Percentiles rank a stretch among this genome's conserved stretches.
Evolutionary conservation across 225 moss, liverwort and hornwort species (phyloP).

Genomic region (Thuidium tamariscinum): DNA sequence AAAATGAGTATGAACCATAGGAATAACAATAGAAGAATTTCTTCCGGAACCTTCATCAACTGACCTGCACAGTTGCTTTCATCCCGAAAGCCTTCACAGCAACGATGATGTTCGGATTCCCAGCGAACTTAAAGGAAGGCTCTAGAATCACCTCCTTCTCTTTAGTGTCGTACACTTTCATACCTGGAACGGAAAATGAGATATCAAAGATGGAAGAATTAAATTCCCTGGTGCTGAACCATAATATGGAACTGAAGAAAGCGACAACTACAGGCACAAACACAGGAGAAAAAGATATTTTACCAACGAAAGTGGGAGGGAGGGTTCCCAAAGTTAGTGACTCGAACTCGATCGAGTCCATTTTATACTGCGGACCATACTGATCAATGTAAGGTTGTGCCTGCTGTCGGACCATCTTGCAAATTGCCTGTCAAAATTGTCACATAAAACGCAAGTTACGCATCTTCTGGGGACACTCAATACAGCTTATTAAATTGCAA

Average conservation of each 20-base stretch:
- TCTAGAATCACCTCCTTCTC: conserved; percentile 93
- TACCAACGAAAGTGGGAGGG: conserved; percentile 90
- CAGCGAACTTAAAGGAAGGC: conserved; percentile 85
- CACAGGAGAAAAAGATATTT: neutral
- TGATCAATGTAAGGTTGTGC: conserved; percentile 77
- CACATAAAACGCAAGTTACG: neutral
- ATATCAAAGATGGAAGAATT: neutral
- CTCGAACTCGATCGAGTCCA: conserved; percentile 77
- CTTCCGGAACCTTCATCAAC: neutral
- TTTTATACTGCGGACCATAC: conserved; percentile 69
- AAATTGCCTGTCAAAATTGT: conserved; percentile 52
- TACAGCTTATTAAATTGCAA: neutral
- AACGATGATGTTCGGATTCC: conserved; percentile 88
- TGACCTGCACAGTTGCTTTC: conserved; percentile 87
- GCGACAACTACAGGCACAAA: neutral
- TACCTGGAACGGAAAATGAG: conserved; percentile 22
- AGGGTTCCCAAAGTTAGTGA: conserved; percentile 87
- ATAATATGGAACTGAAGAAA: neutral
- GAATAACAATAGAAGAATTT: neutral
- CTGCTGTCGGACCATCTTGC: conserved; percentile 77
- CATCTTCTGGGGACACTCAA: neutral
- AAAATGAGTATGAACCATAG: neutral
- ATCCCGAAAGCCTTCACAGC: conserved; percentile 87
- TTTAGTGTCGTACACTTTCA: conserved; percentile 88
- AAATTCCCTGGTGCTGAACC: neutral